Conservation (phyloP, 2,329 filamentous ascomycete genomes). For the Fonsecaea monophora region DNA sequence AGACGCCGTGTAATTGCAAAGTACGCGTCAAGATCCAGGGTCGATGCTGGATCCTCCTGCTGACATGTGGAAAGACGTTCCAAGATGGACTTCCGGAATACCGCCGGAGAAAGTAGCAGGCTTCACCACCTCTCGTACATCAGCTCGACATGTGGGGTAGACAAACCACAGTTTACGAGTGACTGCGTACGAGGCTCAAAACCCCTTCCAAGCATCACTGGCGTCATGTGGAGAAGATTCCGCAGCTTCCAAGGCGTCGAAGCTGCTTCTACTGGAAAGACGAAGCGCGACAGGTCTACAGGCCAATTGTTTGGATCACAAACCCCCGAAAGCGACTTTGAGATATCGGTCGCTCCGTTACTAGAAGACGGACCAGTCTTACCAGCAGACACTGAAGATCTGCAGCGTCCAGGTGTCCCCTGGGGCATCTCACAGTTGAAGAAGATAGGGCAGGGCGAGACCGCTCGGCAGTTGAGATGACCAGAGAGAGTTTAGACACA, state of each 20-base stretch:
- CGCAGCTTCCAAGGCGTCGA: constrained; percentile 3
- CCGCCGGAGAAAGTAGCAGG: constrained; percentile 7
- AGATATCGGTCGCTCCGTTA: not conserved
- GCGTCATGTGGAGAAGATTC: constrained; percentile 24
- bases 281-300: not conserved
- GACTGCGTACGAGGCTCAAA: not conserved
- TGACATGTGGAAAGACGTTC: constrained; percentile 7
- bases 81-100: constrained; percentile 9
- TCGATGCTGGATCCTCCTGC: constrained; percentile 2
- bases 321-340: not conserved
- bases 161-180: not conserved
- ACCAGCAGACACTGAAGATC: not conserved
- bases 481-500: constrained; percentile 15
- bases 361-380: not conserved
- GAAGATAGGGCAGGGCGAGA: constrained; percentile 16
- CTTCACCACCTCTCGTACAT: constrained; percentile 14
- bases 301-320: not conserved
- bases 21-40: not conserved
- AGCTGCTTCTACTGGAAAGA: not conserved
- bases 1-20: not conserved
- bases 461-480: constrained; percentile 17
- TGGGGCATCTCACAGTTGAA: not conserved
- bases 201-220: not conserved
- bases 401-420: not conserved
- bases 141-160: constrained; percentile 20